Evolutionary conservation across 2,329 filamentous ascomycete species (phyloP), one percentile per base, ranked within the genome.

Genomic region (Trichoderma aggressivum): DNA sequence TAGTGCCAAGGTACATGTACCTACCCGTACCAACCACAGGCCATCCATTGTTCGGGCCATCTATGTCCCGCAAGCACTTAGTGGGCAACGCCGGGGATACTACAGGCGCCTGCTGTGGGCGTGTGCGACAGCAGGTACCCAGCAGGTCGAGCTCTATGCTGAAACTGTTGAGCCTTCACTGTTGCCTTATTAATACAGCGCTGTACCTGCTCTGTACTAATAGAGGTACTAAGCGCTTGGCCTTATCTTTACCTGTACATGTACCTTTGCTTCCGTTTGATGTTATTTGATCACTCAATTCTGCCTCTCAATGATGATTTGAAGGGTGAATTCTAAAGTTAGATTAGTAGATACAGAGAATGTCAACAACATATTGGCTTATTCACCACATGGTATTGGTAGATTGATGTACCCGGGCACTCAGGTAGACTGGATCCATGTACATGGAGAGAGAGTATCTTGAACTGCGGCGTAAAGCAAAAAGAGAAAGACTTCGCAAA

Each of bases 31-130:
- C 16, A 43, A 43, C 39, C 16, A n/a, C 8, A 43, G 7, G 1
- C 18, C 3, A n/a, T n/a, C 18, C 3, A n/a, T n/a, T 43, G 8
- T 59, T 62, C 67, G 67, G 67, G 47, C 39, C 43, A 62, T 70
- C 67, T 63, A 70, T 70, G 67, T 47, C 67, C 67, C 69, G 69
- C 55, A 32, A 32, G 2, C 32, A 30, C 5, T 21, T 53, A 53
- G 47, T 7, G 39, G 63, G 5, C 50, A 59, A 55, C 63, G 50
- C 50, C 32, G n/a, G 30, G 21, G 21, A 55, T 66, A 66, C 63
- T n/a, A 21, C 10, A 14, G 32, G 3, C 30, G 32, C 32, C 47
- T 56, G 55, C 63, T 28, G 30, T 18, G 47, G 21, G 14, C 3
- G 34, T n/a, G 30, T 7, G 63, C 12, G n/a, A 18, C 50, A n/a